Base-by-base conservation (phyloP, 139 green algal species). In the Chlorella vulgaris region DNA sequence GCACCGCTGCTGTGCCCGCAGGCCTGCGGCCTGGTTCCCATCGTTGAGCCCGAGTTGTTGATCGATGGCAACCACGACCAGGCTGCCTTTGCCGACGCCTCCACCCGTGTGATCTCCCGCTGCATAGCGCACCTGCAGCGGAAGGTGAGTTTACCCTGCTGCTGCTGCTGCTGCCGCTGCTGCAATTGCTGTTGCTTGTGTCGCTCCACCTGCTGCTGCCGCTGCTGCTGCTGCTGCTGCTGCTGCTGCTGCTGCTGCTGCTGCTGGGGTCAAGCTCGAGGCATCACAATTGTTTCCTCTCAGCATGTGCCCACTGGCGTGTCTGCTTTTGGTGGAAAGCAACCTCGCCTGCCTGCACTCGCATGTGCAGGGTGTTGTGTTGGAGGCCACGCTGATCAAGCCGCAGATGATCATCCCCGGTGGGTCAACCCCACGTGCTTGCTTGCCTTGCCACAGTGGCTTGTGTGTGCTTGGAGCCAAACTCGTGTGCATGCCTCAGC, bases 21-120 rank as follows among this genome's bases (percentile, higher is more conserved):
- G 90, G 76, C 76, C 1, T 83, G 86, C 28, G 94, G 91, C 1
- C 79, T 99, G 33, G 94, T 98, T 8, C 96, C 96, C 0, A 96
- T 99, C 58, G 96, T 99, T 36, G 96, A 99, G 89, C 96, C 96
- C 8, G 96, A 99, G 84, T 84, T 99, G 38, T 82, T 99, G 29
- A 96, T 95, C 29, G 96, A 99, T 69, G 96, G 96, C 29, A 50
- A 58, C n/a, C 95, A 98, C 88, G 80, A 80, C 76, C 78, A 88
- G 19, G 84, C 92, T 4, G 82, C 60, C 18, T 91, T 83, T 79
- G 84, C 81, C 0, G 80, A 43, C 29, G 88, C 70, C 19, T 84
- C 81, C 18, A 76, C 85, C 38, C 81, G 68, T 0, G 86, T 91
- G 36, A 85, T 91, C 68, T 81, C 79, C 1, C 89, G 80, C 26